Percentiles rank a stretch among this genome's conserved stretches.
These are phyloP conservation scores for Talaromyces rugulosus DNA, from an alignment of 2,329 filamentous ascomycete species.

Conservation along the genomic window DNA sequence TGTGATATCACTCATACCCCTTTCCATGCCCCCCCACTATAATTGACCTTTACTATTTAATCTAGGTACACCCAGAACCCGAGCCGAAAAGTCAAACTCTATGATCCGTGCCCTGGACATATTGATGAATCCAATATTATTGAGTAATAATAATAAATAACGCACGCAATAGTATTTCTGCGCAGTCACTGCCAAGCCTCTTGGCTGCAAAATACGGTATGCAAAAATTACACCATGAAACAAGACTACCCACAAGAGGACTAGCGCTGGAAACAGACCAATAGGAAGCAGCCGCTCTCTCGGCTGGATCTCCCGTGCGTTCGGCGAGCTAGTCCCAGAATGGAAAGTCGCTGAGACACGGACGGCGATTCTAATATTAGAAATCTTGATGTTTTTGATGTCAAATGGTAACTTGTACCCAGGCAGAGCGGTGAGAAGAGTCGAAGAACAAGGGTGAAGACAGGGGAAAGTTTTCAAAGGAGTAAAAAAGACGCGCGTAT, in stretches of 20 bases:
- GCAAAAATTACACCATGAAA: background rate
- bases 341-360: background rate
- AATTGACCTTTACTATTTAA: too few species aligned
- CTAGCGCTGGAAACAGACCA: background rate
- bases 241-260: background rate
- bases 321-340: background rate
- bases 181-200: background rate
- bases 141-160: too few species aligned
- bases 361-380: background rate
- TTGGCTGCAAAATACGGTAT: background rate
- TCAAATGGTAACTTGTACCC: too few species aligned
- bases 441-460: background rate
- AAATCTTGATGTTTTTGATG: background rate
- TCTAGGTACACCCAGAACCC: background rate
- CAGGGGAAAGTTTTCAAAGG: background rate
- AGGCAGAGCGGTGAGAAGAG: background rate
- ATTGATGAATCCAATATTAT: background rate
- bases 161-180: too few species aligned
- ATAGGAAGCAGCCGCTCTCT: background rate
- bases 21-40: too few species aligned
- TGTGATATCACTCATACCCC: background rate
- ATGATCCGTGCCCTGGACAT: background rate
- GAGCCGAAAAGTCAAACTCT: background rate
- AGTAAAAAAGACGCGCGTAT: background rate
- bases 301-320: background rate